Evolutionary conservation across 805 yeast species (phyloP).

Genomic region (Saccharomycopsis oosterbeekiorum): DNA sequence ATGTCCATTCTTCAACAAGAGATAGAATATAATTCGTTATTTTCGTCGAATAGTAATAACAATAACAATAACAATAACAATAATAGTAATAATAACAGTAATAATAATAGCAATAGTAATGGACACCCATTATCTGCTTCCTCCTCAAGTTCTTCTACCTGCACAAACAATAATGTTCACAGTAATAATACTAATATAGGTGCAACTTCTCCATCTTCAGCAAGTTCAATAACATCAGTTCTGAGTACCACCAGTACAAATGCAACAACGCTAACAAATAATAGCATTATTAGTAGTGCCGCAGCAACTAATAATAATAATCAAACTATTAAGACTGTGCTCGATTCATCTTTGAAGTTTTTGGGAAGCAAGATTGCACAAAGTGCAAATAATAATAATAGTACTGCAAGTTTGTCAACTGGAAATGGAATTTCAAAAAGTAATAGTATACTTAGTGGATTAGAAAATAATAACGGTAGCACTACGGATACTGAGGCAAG

Average conservation of each 20-base stretch:
- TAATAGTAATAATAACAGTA: background rate
- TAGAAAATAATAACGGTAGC: background rate
- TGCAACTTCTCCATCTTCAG: background rate
- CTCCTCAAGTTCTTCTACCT: background rate
- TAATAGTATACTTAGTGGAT: background rate
- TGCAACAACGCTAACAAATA: background rate
- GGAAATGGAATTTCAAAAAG: background rate
- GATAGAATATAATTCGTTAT: background rate
- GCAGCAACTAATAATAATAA: background rate
- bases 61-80: background rate
- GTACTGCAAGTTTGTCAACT: background rate
- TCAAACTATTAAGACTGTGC: slow-evolving; percentile 3
- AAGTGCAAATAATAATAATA: background rate
- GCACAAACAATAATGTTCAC: background rate
- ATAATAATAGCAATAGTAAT: background rate
- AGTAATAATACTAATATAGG: background rate
- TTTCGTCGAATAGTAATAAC: background rate
- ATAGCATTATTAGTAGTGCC: background rate
- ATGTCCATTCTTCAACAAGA: slow-evolving; percentile 2
- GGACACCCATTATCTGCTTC: background rate
- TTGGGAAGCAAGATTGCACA: slow-evolving; percentile 11
- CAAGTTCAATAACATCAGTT: background rate
- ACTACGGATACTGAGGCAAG: background rate
- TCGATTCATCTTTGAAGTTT: slow-evolving; percentile 16
- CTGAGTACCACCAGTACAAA: background rate